phyloP scores from a whole-genome alignment of 2,329 filamentous ascomycete genomes.

The Metarhizium anisopliae region DNA sequence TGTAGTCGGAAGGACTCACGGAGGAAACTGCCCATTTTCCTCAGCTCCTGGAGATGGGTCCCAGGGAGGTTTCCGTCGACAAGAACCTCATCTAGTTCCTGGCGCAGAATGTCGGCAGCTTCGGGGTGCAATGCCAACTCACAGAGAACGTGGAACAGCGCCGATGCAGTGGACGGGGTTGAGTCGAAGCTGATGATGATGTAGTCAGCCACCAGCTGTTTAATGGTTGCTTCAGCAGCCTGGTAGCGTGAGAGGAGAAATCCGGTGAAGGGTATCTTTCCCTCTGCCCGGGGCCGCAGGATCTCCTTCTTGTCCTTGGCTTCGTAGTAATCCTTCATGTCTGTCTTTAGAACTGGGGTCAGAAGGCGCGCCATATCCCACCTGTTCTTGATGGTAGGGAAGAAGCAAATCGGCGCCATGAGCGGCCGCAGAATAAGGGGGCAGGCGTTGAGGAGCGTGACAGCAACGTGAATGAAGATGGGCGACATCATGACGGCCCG shows the following conservation, averaged over 20 bases:
- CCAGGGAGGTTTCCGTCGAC: conserved; percentile 11
- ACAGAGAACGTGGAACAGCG: conserved; percentile 19
- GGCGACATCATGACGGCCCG: neutral
- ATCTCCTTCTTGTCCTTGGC: neutral
- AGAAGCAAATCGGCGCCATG: no score
- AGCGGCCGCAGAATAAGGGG: neutral
- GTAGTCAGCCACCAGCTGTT: conserved; percentile 5
- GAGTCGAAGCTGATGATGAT: conserved; percentile 8
- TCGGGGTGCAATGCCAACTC: conserved; percentile 37
- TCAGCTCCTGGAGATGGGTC: conserved; percentile 12
- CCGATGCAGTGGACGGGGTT: conserved; percentile 4
- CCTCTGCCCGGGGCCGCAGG: no score
- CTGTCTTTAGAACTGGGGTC: neutral
- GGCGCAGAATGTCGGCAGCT: conserved; percentile 31
- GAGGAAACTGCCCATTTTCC: conserved; percentile 16
- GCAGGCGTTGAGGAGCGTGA: neutral
- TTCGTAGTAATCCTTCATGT: neutral
- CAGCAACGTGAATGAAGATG: neutral
- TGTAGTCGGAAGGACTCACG: conserved; percentile 5
- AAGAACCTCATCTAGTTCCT: conserved; percentile 31
- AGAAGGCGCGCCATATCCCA: no score
- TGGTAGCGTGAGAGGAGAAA: neutral
- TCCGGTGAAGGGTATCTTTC: neutral
- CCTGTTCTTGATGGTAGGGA: no score
- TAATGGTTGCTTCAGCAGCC: neutral